Base-by-base conservation (phyloP, 257 asterid species). In the Plantago major region DNA sequence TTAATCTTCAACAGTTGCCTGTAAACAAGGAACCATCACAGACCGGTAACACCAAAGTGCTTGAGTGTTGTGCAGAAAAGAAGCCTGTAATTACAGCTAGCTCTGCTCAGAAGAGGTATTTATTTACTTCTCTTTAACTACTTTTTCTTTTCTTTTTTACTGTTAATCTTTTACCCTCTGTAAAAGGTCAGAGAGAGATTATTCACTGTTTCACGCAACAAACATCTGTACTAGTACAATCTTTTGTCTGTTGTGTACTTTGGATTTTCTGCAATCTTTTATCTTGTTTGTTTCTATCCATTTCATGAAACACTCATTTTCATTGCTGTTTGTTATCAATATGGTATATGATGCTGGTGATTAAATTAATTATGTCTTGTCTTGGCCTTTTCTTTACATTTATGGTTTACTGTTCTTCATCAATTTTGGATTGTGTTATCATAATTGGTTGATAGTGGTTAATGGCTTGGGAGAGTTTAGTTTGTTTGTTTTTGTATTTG, bases 1-100 rank as follows among this genome's bases (percentile, higher is more conserved):
- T 80, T 70, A 81, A 76, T 37, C 81, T 66, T 45, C 78, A 74
- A 64, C 63, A 60, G 65, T 9, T 64, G 15, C 33, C 80, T 64
- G 76, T 72, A 53, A 75, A 8, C 78, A 77, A 83, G 81, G 95
- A 86, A 77, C 68, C 11, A 30, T 7, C 90, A n/a, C 79, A 80
- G 76, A 74, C 81, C 71, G 69, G 83, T 77, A 60, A 75, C 75
- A 75, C 18, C 67, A 76, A 72, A 62, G 72, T 71, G n/a, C n/a
- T n/a, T n/a, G n/a, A n/a, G n/a, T n/a, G n/a, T n/a, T n/a, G n/a
- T n/a, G 79, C 84, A 73, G 93, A 82, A 75, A 81, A 81, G 73
- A 84, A 82, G 71, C 78, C 80, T 71, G 72, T 80, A 54, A 75
- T 70, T 55, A 79, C 95, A 82, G 85, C 91, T 85, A 90, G 81